Evolutionary conservation across 225 moss, liverwort and hornwort species (phyloP).

Genomic region (Sphagnum tenellum): DNA sequence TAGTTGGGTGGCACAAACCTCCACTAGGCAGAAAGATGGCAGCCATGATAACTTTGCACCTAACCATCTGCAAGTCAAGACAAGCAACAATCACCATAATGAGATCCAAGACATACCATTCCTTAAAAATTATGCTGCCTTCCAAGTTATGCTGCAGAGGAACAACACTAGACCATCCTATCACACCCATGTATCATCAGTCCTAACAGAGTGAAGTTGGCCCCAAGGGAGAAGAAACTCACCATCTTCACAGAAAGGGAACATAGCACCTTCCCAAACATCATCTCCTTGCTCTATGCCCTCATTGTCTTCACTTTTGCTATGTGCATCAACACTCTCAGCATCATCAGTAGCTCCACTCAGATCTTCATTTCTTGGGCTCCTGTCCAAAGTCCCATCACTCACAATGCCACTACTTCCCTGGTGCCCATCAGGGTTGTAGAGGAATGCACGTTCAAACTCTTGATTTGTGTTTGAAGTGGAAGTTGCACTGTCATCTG

Average conservation of each 20-base stretch:
- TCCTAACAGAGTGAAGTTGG: no score
- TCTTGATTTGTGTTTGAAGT: constrained; percentile 21
- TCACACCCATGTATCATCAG: no score
- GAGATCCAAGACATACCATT: no score
- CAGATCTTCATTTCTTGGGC: constrained; percentile 22
- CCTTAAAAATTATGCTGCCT: no score
- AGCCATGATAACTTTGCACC: constrained; percentile 9
- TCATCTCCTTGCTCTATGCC: constrained; percentile 64
- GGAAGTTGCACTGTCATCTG: constrained; percentile 13
- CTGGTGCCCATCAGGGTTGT: constrained; percentile 22
- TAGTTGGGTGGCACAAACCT: neutral
- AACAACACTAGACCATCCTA: no score
- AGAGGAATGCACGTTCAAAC: constrained; percentile 40
- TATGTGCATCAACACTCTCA: constrained; percentile 73
- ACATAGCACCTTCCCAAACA: constrained; percentile 94
- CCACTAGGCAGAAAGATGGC: constrained; percentile 9
- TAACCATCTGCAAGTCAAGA: constrained; percentile 52
- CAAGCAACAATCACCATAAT: no score
- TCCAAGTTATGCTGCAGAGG: no score
- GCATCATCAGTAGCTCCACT: constrained; percentile 51
- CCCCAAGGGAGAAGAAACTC: constrained; percentile 39
- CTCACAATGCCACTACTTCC: constrained; percentile 27
- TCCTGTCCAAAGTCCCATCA: constrained; percentile 23
- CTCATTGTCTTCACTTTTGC: constrained; percentile 89
- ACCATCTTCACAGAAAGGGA: constrained; percentile 97